Conservation (phyloP, 257 asterid species). For the Catharanthus roseus region DNA sequence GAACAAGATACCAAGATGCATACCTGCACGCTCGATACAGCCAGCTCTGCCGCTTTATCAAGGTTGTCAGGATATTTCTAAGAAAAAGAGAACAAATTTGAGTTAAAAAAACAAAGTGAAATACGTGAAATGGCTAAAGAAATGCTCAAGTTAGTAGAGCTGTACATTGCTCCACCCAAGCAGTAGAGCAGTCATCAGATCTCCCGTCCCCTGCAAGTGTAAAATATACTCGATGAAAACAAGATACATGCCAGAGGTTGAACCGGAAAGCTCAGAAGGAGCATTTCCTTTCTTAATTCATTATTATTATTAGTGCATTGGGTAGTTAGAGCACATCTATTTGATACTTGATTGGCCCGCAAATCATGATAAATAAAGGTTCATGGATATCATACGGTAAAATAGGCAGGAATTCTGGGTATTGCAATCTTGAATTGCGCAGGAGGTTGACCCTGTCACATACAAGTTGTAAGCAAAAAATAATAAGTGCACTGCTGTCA, state of each 20-base stretch:
- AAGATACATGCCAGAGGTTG: slow-evolving; percentile 12
- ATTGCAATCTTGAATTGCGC: slow-evolving; percentile 78
- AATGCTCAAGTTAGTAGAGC: slow-evolving; percentile 14
- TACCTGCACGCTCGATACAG: slow-evolving; percentile 98
- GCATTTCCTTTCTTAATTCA: neutral
- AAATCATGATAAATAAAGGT: slow-evolving; percentile 2
- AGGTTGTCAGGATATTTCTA: slow-evolving; percentile 91
- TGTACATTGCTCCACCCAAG: slow-evolving; percentile 99
- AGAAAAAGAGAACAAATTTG: slow-evolving; percentile 15
- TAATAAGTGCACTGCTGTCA: slow-evolving; percentile 12
- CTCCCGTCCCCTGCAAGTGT: slow-evolving; percentile 89
- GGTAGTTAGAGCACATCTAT: neutral
- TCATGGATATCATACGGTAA: slow-evolving; percentile 55
- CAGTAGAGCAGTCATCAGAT: slow-evolving; percentile 78
- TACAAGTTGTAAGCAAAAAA: slow-evolving; percentile 21
- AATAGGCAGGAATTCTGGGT: slow-evolving; percentile 96
- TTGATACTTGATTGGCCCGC: neutral
- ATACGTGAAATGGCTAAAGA: slow-evolving; percentile 9
- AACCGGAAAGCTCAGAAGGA: slow-evolving; percentile 7
- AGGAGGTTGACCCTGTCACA: slow-evolving; percentile 67
- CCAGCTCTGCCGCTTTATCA: slow-evolving; percentile 86
- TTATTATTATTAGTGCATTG: neutral
- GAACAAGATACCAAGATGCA: slow-evolving; percentile 3
- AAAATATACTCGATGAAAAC: slow-evolving; percentile 9
- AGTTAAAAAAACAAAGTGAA: slow-evolving; percentile 21